Conservation (phyloP, 306 rosid species). For the Pueraria montana region DNA sequence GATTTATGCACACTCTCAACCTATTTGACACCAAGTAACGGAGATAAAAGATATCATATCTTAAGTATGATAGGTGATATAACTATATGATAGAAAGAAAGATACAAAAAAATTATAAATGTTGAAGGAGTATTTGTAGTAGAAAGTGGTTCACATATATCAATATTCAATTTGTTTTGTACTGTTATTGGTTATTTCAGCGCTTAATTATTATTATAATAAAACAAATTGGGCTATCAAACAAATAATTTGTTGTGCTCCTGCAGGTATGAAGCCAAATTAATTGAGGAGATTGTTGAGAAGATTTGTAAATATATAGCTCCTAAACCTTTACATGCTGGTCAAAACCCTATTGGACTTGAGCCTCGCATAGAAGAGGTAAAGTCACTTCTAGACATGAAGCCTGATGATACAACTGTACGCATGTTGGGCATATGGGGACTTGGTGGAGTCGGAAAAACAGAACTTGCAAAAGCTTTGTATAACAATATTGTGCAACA, state of each 20-base stretch:
- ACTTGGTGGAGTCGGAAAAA: constrained; percentile 39
- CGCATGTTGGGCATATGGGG: constrained; percentile 45
- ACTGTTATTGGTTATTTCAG: too few relatives aligned
- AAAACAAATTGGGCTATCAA: not conserved
- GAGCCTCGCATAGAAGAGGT: not conserved
- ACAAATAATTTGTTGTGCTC: not conserved
- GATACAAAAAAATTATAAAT: too few relatives aligned
- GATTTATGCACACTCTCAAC: too few relatives aligned
- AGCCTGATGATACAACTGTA: not conserved
- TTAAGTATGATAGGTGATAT: too few relatives aligned
- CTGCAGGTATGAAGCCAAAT: not conserved
- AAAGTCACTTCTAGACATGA: constrained; percentile 18
- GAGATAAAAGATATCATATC: too few relatives aligned
- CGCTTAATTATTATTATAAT: not conserved
- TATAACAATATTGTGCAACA: constrained; percentile 20
- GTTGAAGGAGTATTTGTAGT: too few relatives aligned
- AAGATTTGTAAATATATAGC: not conserved
- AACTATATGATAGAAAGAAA: too few relatives aligned
- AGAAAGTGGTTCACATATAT: too few relatives aligned
- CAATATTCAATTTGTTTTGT: too few relatives aligned
- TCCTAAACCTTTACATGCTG: not conserved
- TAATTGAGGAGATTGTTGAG: not conserved
- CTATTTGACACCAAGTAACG: too few relatives aligned
- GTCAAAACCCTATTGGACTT: constrained; percentile 1
- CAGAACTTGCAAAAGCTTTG: constrained; percentile 41